Conservation (phyloP, 208 protist genomes). For the Angomonas ambiguus region DNA sequence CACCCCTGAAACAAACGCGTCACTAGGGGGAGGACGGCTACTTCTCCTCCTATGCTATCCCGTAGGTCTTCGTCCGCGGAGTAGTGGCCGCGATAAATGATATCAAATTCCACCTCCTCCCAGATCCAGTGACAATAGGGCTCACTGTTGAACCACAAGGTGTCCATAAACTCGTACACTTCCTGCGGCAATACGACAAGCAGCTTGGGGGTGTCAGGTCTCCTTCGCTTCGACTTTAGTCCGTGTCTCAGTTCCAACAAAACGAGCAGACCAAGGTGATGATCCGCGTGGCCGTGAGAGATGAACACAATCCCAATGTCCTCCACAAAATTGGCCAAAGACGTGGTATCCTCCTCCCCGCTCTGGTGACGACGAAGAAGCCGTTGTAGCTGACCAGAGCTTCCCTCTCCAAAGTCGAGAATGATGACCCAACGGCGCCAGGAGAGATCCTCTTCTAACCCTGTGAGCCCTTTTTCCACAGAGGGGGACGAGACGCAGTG, state of each 20-base stretch:
- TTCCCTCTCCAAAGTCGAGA: slow-evolving; percentile 86
- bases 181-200: slow-evolving; percentile 72
- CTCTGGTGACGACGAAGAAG: slow-evolving; percentile 1
- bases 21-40: background rate
- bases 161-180: slow-evolving; percentile 60
- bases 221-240: background rate
- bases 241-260: slow-evolving; percentile 56
- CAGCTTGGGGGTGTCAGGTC: slow-evolving; percentile 12
- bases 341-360: background rate
- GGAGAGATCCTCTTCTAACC: no score
- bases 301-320: slow-evolving; percentile 76
- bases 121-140: slow-evolving; percentile 44
- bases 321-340: slow-evolving; percentile 12
- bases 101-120: slow-evolving; percentile 61
- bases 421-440: slow-evolving; percentile 43
- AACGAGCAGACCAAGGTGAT: slow-evolving; percentile 77
- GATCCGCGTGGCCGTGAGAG: slow-evolving; percentile 88
- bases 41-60: background rate
- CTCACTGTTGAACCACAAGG: slow-evolving; percentile 34
- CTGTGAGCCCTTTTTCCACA: background rate
- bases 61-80: background rate
- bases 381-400: slow-evolving; percentile 54
- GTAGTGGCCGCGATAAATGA: slow-evolving; percentile 9
- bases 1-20: background rate
- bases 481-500: slow-evolving; percentile 23